Conservation (phyloP, 805 yeast genomes). For the Maudiozyma bulderi region DNA sequence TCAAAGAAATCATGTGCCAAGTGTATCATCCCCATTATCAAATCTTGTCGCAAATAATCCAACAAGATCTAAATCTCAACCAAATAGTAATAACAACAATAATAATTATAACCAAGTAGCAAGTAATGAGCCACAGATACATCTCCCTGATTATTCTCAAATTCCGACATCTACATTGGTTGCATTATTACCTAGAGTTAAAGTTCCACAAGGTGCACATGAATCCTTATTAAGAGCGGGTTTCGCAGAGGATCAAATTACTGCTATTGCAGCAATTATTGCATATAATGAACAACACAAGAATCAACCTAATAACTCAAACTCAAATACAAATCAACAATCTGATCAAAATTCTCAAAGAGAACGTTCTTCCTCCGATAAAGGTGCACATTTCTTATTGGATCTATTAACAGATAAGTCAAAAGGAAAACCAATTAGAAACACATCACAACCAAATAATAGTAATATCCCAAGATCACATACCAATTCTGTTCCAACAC, state of each 20-base stretch:
- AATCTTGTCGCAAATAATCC: constrained; percentile 5
- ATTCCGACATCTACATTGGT: constrained; percentile 30
- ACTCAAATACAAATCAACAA: not conserved
- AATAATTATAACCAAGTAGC: not conserved
- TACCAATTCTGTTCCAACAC: not conserved
- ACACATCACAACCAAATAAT: not conserved
- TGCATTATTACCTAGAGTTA: constrained; percentile 45
- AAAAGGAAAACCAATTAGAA: not conserved
- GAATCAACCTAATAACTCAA: constrained; percentile 1
- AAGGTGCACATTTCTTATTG: constrained; percentile 1
- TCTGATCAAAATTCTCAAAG: not conserved
- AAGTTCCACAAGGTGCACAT: constrained; percentile 68
- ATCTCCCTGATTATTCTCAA: constrained; percentile 24
- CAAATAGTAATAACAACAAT: not conserved
- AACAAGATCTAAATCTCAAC: not conserved
- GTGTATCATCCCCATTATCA: constrained; percentile 9
- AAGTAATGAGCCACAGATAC: constrained; percentile 8
- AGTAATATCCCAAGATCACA: not conserved
- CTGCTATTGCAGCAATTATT: constrained; percentile 59
- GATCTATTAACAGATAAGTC: constrained; percentile 1
- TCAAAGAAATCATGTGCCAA: constrained; percentile 5
- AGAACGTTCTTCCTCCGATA: not conserved
- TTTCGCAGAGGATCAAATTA: constrained; percentile 57
- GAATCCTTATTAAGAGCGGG: constrained; percentile 57
- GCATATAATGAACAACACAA: constrained; percentile 52